Evolutionary conservation across 2,329 filamentous ascomycete species (phyloP), one percentile per base, ranked within the genome.

Genomic region (Aspergillus latus): DNA sequence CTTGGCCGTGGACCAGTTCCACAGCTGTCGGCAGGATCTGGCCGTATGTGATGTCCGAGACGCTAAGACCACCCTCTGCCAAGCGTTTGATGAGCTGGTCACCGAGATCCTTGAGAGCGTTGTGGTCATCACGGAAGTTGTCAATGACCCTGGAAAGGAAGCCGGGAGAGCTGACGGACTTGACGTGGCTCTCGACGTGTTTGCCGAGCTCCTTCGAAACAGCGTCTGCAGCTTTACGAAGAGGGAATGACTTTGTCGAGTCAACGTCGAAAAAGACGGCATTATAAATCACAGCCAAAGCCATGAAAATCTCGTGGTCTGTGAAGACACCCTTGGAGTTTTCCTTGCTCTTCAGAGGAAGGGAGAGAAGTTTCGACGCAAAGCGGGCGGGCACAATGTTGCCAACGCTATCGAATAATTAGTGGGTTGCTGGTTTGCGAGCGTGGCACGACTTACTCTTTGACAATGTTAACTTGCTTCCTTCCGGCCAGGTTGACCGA

Each of bases 1-100:
- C 85, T 69, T 92, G 87, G 64, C 85, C 89, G 1, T 89, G 85
- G 6, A 89, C 85, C 70, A 88, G 82, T 1, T 86, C 83, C 3
- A 81, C 81, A 0, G 85, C 84, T 0, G 85, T 85, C 0, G 89
- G 88, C 48, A 92, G 66, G 39, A 92, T 81, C 67, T 90, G 86
- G 26, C 81, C 82, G 83, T 85, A 90, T 0, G 88, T 84, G 59
- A 92, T 84, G 49, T 92, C 86, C 26, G 85, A 79, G 2, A 80
- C 75, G 51, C 78, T 83, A 56, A 89, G 69, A 0, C 88, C 88
- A 9, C 78, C 77, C 64, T 88, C 87, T 26, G 86, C 74, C 42
- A 92, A 74, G 0, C 80, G 80, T 66, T 87, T 85, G 63, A 90
- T 80, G 70, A 90, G 78, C 43, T 85, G 80, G 15, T 80, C 78